Evolutionary conservation across 352 stramenopile genomes (phyloP).

Genomic region (Elongisporangium anandrum): DNA sequence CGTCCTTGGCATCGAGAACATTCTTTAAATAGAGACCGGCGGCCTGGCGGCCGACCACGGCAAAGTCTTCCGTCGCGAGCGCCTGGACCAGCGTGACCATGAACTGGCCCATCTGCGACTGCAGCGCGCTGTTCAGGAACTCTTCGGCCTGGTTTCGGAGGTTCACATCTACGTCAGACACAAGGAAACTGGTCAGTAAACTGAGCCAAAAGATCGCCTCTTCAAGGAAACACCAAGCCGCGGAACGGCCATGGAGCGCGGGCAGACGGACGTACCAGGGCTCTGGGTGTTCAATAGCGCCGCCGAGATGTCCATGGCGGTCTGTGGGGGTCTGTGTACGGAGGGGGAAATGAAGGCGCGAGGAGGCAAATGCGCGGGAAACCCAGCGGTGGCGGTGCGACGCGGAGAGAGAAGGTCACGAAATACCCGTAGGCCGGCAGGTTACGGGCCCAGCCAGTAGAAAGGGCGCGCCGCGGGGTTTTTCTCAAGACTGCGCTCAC

Average conservation of each 20-base stretch:
- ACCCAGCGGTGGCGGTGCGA: background rate
- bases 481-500: background rate
- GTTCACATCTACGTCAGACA: conserved; percentile 34
- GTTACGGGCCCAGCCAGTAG: background rate
- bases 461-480: background rate
- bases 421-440: background rate
- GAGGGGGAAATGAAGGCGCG: background rate
- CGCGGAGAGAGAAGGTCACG: background rate
- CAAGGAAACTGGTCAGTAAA: conserved; percentile 3
- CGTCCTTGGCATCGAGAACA: conserved; percentile 82
- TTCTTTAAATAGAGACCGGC: conserved; percentile 87
- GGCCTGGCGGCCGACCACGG: conserved; percentile 66
- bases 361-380: background rate
- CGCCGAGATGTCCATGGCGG: conserved; percentile 73
- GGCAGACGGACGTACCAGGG: conserved; percentile 30
- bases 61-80: conserved; percentile 72
- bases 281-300: conserved; percentile 79
- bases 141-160: conserved; percentile 82
- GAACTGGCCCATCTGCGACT: conserved; percentile 78
- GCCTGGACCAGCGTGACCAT: conserved; percentile 83
- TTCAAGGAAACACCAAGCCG: background rate
- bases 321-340: conserved; percentile 1
- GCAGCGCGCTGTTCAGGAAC: conserved; percentile 73
- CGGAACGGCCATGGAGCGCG: background rate
- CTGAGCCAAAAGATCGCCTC: background rate